Percentiles rank a stretch among this genome's conserved stretches.
Evolutionary conservation across 2,329 filamentous ascomycete genomes (phyloP).

Genomic region (Sordariomycetes sp.): DNA sequence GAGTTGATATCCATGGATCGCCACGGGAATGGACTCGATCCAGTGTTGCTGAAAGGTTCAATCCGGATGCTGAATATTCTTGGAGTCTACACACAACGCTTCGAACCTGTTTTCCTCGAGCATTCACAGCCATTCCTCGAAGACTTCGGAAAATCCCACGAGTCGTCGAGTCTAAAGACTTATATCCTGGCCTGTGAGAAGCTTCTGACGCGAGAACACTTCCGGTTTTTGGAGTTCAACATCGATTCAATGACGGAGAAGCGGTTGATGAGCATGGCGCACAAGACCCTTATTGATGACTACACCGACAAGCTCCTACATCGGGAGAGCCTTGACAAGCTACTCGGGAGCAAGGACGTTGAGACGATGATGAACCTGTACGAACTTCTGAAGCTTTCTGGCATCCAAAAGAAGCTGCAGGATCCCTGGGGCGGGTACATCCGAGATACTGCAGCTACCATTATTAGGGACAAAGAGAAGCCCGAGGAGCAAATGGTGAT

Average conservation of each 20-base stretch:
- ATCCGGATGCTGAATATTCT: constrained; percentile 82
- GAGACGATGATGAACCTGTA: constrained; percentile 70
- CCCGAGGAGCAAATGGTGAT: constrained; percentile 84
- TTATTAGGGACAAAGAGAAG: constrained; percentile 72
- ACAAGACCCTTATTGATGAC: constrained; percentile 60
- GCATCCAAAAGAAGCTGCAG: constrained; percentile 61
- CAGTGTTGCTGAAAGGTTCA: constrained; percentile 59
- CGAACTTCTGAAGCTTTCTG: constrained; percentile 61
- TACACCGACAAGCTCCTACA: constrained; percentile 60
- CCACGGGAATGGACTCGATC: constrained; percentile 41
- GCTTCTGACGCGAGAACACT: constrained; percentile 63
- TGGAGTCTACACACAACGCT: constrained; percentile 66
- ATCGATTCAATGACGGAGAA: constrained; percentile 77
- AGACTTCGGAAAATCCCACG: constrained; percentile 60
- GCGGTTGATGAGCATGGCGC: constrained; percentile 63
- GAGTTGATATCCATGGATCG: constrained; percentile 69
- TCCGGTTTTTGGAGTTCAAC: constrained; percentile 70
- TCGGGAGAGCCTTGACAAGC: constrained; percentile 55
- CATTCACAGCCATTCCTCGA: constrained; percentile 60
- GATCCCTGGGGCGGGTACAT: constrained; percentile 74
- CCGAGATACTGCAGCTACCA: constrained; percentile 59
- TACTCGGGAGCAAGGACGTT: constrained; percentile 63
- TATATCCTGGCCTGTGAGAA: constrained; percentile 65
- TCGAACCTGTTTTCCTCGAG: constrained; percentile 68
- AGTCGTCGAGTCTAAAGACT: constrained; percentile 54